Conservation (phyloP, 2,329 filamentous ascomycete genomes). For the Curvularia sp. region DNA sequence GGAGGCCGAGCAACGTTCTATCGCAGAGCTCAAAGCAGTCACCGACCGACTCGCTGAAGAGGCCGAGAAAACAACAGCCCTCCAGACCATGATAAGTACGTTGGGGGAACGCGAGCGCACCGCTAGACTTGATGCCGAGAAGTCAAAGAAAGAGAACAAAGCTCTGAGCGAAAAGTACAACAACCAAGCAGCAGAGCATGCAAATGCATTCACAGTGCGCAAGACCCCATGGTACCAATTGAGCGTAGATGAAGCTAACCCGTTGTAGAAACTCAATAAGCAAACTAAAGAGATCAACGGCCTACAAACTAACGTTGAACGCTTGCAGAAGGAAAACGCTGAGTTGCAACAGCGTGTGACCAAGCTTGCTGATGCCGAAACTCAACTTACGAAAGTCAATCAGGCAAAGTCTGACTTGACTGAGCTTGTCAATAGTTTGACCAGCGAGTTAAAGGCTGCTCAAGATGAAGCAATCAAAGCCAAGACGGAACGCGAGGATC, state of each 20-base stretch:
- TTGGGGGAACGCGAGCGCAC: constrained; percentile 23
- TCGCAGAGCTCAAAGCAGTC: constrained; percentile 26
- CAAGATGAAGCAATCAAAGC: constrained; percentile 10
- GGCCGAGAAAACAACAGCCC: constrained; percentile 24
- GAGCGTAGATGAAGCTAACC: constrained; percentile 1
- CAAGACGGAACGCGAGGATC: constrained; percentile 9
- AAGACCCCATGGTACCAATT: not conserved
- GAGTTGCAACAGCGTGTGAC: constrained; percentile 23
- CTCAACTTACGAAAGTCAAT: constrained; percentile 12
- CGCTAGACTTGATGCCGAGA: constrained; percentile 28
- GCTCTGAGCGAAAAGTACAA: constrained; percentile 30
- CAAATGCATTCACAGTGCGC: constrained; percentile 30
- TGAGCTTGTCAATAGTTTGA: constrained; percentile 18
- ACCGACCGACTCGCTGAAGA: constrained; percentile 31
- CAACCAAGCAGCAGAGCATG: constrained; percentile 33
- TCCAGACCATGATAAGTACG: constrained; percentile 22
- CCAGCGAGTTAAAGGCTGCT: constrained; percentile 16
- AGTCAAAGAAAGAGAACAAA: constrained; percentile 28
- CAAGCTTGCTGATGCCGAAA: constrained; percentile 27
- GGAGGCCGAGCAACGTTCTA: constrained; percentile 23
- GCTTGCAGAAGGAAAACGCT: constrained; percentile 24
- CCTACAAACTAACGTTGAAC: constrained; percentile 20
- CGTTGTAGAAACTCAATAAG: constrained; percentile 21
- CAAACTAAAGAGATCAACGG: constrained; percentile 29
- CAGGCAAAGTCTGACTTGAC: constrained; percentile 14